Conservation (phyloP, 441 rosid species). For the Erodium texanum region DNA sequence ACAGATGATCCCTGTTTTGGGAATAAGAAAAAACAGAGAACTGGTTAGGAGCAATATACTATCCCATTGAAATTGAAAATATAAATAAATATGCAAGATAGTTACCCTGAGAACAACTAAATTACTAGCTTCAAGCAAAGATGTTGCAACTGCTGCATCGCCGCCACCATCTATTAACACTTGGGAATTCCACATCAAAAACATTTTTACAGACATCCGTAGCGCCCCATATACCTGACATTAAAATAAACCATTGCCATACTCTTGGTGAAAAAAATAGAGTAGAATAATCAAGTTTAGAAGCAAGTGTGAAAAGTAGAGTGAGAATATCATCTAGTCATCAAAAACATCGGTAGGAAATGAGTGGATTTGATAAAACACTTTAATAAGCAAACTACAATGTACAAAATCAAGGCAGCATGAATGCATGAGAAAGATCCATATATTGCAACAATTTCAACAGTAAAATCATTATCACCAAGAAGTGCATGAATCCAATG, state of each 20-base stretch:
- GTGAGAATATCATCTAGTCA: not conserved
- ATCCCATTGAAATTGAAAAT: not conserved
- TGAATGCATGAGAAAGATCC: not conserved
- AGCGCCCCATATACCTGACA: constrained; percentile 78
- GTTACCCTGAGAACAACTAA: constrained; percentile 79
- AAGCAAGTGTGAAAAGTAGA: not conserved
- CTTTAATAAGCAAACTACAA: not conserved
- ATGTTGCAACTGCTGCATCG: constrained; percentile 53
- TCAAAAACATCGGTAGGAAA: not conserved
- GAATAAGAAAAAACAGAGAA: not conserved
- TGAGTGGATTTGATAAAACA: not conserved
- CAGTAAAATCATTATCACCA: not conserved
- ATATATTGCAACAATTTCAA: constrained; percentile 7
- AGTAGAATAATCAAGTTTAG: constrained; percentile 7
- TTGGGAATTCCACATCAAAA: constrained; percentile 88
- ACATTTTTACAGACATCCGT: constrained; percentile 80
- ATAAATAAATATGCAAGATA: not conserved
- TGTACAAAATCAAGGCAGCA: not conserved
- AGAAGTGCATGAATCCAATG: not conserved
- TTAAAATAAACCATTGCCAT: constrained; percentile 13
- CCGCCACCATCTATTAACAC: constrained; percentile 72
- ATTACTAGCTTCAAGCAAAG: constrained; percentile 82
- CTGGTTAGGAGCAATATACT: constrained; percentile 17
- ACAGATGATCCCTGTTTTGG: constrained; percentile 65
- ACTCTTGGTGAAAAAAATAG: not conserved